Conservation (phyloP, 1,284 basidiomycete species). For the Ceratobasidium sp. region DNA sequence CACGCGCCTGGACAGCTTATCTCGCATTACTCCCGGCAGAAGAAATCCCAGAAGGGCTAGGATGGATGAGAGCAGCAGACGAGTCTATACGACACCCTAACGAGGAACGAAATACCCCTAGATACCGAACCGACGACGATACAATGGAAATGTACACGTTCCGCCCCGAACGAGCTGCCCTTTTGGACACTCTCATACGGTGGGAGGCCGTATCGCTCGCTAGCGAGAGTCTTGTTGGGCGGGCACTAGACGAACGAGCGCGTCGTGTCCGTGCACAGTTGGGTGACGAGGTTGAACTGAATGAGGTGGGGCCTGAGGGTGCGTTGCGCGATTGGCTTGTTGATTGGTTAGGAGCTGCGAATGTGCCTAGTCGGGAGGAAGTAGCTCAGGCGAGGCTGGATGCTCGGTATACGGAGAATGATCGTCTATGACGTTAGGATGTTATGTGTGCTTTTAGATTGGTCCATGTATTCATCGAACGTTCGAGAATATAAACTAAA, state of each 20-base stretch:
- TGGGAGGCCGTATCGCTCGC: constrained; percentile 29
- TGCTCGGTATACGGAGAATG: not conserved
- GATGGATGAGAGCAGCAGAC: constrained; percentile 39
- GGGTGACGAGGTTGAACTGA: not conserved
- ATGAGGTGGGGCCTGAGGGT: constrained; percentile 14
- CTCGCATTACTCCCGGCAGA: constrained; percentile 14
- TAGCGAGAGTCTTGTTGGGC: constrained; percentile 6
- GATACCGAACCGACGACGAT: not conserved
- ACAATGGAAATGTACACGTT: not conserved
- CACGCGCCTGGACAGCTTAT: constrained; percentile 36
- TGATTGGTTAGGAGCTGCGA: constrained; percentile 21
- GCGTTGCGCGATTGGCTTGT: constrained; percentile 27
- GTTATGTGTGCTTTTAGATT: no score
- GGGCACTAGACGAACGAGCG: constrained; percentile 17
- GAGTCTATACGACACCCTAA: not conserved
- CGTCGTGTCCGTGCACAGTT: not conserved
- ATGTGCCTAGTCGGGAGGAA: constrained; percentile 20
- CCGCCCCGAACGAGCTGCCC: constrained; percentile 21
- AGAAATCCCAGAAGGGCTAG: constrained; percentile 21
- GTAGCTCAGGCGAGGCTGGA: constrained; percentile 23
- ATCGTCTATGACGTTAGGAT: not conserved
- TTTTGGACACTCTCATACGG: constrained; percentile 11
- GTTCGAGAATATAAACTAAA: no score
- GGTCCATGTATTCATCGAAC: no score
- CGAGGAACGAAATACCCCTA: not conserved